Evolutionary conservation across 371 early-diverging fungal species (phyloP).

Genomic region (Apophysomyces trapeziformis): DNA sequence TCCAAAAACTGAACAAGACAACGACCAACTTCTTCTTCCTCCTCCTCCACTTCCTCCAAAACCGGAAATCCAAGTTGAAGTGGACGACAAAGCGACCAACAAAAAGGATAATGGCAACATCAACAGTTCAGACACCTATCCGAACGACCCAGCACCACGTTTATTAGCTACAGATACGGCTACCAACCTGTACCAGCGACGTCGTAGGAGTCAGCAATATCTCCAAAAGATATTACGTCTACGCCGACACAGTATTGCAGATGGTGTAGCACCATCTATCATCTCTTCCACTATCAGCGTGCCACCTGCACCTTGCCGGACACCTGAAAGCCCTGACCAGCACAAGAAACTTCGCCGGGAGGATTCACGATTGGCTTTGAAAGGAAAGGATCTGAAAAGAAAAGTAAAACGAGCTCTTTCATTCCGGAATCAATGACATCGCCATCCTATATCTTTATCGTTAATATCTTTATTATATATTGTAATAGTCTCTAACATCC

Average conservation of each 20-base stretch:
- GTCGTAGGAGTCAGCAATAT: background rate
- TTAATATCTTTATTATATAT: background rate
- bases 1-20: background rate
- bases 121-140: background rate
- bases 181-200: background rate
- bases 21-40: background rate
- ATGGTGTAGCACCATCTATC: background rate
- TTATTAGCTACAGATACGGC: background rate
- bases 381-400: conserved; percentile 20
- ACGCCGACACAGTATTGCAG: conserved; percentile 1
- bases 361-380: conserved; percentile 19
- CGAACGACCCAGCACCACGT: background rate
- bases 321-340: background rate
- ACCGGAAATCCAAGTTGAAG: background rate
- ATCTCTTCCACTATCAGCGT: background rate
- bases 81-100: background rate
- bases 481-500: background rate
- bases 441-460: too few species aligned
- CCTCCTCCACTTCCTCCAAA: background rate
- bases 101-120: background rate
- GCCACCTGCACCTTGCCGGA: background rate
- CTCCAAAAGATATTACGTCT: background rate
- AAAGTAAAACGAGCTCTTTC: conserved; percentile 26
- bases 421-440: conserved; percentile 6
- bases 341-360: conserved; percentile 17